These are phyloP conservation scores for Vitis rotundifolia DNA, from an alignment of 164 flowering plant species.

Conservation along the genomic window DNA sequence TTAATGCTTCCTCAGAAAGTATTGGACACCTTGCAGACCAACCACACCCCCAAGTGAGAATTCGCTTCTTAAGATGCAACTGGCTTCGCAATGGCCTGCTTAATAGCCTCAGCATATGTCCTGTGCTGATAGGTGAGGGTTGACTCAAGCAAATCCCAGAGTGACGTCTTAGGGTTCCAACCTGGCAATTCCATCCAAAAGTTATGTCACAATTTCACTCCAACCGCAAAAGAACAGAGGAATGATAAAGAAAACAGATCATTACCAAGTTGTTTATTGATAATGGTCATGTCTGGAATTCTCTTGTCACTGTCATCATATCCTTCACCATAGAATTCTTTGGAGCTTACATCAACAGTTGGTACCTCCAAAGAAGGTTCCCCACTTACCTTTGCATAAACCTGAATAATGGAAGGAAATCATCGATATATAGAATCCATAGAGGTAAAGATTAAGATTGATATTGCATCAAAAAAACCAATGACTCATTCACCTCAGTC, in stretches of 20 bases:
- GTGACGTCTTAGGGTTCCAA: slow-evolving; percentile 96
- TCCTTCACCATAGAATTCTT: slow-evolving; percentile 96
- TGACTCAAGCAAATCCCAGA: slow-evolving; percentile 94
- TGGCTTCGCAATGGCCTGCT: slow-evolving; percentile 71
- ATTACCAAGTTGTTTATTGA: slow-evolving; percentile 89
- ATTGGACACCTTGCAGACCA: slow-evolving; percentile 7
- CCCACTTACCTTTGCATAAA: slow-evolving; percentile 85
- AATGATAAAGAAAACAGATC: not conserved
- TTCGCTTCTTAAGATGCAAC: slow-evolving; percentile 39
- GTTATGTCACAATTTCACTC: not conserved
- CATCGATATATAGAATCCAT: not conserved
- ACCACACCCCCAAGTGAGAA: slow-evolving; percentile 5
- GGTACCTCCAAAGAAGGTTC: slow-evolving; percentile 68
- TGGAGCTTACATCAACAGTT: slow-evolving; percentile 87
- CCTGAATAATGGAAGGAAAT: slow-evolving; percentile 35
- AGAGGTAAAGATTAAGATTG: not conserved
- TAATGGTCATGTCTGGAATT: slow-evolving; percentile 97
- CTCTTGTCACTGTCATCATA: slow-evolving; percentile 97
- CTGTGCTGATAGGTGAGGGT: slow-evolving; percentile 96
- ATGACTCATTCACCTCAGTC: slow-evolving; percentile 54
- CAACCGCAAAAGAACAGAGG: not conserved
- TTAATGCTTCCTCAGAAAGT: slow-evolving; percentile 1
- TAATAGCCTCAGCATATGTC: slow-evolving; percentile 89
- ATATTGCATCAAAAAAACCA: not conserved
- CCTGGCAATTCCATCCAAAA: slow-evolving; percentile 35